Base-by-base conservation (phyloP, 2,329 filamentous ascomycete species). In the Pleurostoma richardsiae region DNA sequence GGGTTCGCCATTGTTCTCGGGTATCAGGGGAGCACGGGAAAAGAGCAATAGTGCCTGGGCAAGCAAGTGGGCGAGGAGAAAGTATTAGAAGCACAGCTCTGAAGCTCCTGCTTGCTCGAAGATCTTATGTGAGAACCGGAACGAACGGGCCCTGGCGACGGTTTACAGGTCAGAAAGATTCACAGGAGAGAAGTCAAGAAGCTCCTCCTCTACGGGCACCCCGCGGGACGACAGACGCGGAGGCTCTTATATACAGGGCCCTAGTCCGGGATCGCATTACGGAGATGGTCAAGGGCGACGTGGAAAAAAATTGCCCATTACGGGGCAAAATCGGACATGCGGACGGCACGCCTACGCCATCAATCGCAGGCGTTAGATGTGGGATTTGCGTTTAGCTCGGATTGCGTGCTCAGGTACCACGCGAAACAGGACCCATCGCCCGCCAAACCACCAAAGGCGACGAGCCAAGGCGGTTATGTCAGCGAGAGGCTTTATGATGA, bases 1-100 rank as follows among this genome's bases (percentile, higher is more conserved):
- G 81, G 60, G 70, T 85, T 85, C 62, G 82, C 81, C 82, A 85
- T 85, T 56, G 54, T 75, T 61, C 40, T 28, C 43, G 40, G 10
- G 29, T 39, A 28, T 43, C 28, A 33, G 29, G 30, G 30, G 5
- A 27, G n/a, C n/a, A 36, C 33, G 33, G 33, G 8, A 8, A 36
- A 36, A 8, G 8, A n/a, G 33, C n/a, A n/a, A 36, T 19, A 36
- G 33, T 8, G 33, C 8, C 8, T n/a, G 33, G 33, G n/a, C 33
- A 36, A 36, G 33, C 8, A 36, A n/a, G 33, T 8, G n/a, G 33
- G 8, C n/a, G 33, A 36, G 8, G 33, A 36, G 33, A 36, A n/a
- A 8, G 8, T 36, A 8, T 8, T 8, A n/a, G 33, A 36, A 36
- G 33, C 33, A 36, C 33, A n/a, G 33, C 33, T 36, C 33, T 8